phyloP scores from a whole-genome alignment of 108 stramenopile genomes.

The Cyclotella kingstonii region DNA sequence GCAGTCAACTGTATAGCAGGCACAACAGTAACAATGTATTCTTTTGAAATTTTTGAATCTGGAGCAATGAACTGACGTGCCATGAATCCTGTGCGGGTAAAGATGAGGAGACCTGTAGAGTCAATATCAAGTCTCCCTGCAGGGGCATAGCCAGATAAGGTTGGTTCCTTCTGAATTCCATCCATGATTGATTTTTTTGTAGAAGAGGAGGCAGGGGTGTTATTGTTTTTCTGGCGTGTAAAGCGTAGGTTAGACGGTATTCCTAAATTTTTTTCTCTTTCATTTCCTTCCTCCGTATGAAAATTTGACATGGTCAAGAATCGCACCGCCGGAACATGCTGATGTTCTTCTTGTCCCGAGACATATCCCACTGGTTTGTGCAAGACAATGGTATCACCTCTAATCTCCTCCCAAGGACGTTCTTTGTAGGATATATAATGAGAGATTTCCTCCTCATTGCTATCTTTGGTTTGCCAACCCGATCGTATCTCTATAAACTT shows the following conservation, averaged over 20 bases:
- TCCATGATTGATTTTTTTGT: neutral
- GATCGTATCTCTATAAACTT: slow-evolving; percentile 30
- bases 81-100: slow-evolving; percentile 61
- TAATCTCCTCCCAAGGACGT: slow-evolving; percentile 27
- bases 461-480: slow-evolving; percentile 5
- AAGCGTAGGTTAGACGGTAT: slow-evolving; percentile 14
- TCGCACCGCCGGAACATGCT: slow-evolving; percentile 54
- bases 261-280: slow-evolving; percentile 4
- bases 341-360: slow-evolving; percentile 67
- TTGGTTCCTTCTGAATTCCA: slow-evolving; percentile 5
- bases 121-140: slow-evolving; percentile 78
- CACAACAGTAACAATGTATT: slow-evolving; percentile 68
- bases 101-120: slow-evolving; percentile 70
- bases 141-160: slow-evolving; percentile 53
- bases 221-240: slow-evolving; percentile 18
- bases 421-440: slow-evolving; percentile 21
- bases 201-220: neutral
- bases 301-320: slow-evolving; percentile 46
- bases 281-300: slow-evolving; percentile 11
- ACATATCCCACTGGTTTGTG: slow-evolving; percentile 85
- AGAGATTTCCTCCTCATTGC: neutral
- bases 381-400: slow-evolving; percentile 58
- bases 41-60: slow-evolving; percentile 60
- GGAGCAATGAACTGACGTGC: slow-evolving; percentile 63
- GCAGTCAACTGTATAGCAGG: slow-evolving; percentile 39